Conservation (phyloP, 495 filamentous ascomycete genomes). For the Rusavskia elegans region DNA sequence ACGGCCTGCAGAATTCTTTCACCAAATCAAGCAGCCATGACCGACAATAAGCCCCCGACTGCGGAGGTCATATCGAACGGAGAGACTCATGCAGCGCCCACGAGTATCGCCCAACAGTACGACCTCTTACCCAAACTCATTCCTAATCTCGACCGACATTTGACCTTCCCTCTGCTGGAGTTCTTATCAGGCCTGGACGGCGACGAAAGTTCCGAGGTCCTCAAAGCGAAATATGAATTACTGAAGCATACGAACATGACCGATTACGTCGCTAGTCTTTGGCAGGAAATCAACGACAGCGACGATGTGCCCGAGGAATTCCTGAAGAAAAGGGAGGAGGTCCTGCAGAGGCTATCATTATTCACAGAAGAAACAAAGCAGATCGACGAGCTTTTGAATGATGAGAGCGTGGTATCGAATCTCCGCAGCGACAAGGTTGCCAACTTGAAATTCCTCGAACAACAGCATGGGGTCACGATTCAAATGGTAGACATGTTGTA, state of each 20-base stretch:
- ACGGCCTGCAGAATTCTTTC: background rate
- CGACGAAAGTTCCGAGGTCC: constrained; percentile 49
- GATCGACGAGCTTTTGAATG: constrained; percentile 67
- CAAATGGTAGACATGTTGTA: constrained; percentile 92
- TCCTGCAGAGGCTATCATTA: constrained; percentile 61
- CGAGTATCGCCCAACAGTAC: constrained; percentile 47
- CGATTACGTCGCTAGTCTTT: constrained; percentile 82
- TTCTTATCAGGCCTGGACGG: constrained; percentile 46
- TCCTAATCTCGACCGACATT: constrained; percentile 84
- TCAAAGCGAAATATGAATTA: constrained; percentile 73
- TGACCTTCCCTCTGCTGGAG: constrained; percentile 87
- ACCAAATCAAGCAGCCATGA: constrained; percentile 38
- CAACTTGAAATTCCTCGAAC: constrained; percentile 91
- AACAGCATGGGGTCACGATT: constrained; percentile 78
- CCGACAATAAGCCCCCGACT: constrained; percentile 41
- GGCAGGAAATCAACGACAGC: constrained; percentile 69
- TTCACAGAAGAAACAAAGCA: constrained; percentile 72
- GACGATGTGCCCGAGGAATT: constrained; percentile 71
- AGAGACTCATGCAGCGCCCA: constrained; percentile 29
- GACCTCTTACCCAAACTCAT: constrained; percentile 81
- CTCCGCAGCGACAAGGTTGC: constrained; percentile 89
- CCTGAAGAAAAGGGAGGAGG: constrained; percentile 71
- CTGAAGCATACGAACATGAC: constrained; percentile 96
- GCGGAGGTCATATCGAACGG: constrained; percentile 40
- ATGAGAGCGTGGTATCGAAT: constrained; percentile 74